Conservation (phyloP, 306 rosid genomes). For the Oemleria cerasiformis region DNA sequence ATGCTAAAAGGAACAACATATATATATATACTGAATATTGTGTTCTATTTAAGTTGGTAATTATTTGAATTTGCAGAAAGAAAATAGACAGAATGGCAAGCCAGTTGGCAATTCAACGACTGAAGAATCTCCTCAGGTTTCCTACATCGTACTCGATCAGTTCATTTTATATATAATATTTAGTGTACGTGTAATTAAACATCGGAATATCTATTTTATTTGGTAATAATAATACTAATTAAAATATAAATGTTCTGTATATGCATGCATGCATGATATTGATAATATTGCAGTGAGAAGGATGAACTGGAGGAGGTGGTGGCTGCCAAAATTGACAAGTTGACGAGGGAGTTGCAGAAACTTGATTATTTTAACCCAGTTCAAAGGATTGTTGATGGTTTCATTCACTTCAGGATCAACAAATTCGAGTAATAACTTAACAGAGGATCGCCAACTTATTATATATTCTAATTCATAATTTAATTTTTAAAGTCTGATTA, state of each 20-base stretch:
- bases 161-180: too few relatives aligned
- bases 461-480: neutral
- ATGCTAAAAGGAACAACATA: too few relatives aligned
- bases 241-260: too few relatives aligned
- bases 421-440: conserved; percentile 46
- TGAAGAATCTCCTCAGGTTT: conserved; percentile 43
- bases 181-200: too few relatives aligned
- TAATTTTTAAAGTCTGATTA: too few relatives aligned
- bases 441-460: too few relatives aligned
- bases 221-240: too few relatives aligned
- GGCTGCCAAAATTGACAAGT: conserved; percentile 37
- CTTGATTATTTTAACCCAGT: conserved; percentile 16
- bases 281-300: conserved; percentile 37
- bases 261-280: neutral
- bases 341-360: conserved; percentile 30
- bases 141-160: too few relatives aligned
- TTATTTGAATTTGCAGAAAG: conserved; percentile 24
- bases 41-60: neutral
- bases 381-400: conserved; percentile 39
- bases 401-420: conserved; percentile 35
- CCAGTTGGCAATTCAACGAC: conserved; percentile 38
- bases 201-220: too few relatives aligned
- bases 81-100: conserved; percentile 35
- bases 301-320: conserved; percentile 34
- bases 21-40: too few relatives aligned